A percentile compares a stretch with the other conserved stretches of the same genome.
These are phyloP conservation scores for Mycena sp. DNA, from an alignment of 1,284 basidiomycete species.

Conservation along the genomic window DNA sequence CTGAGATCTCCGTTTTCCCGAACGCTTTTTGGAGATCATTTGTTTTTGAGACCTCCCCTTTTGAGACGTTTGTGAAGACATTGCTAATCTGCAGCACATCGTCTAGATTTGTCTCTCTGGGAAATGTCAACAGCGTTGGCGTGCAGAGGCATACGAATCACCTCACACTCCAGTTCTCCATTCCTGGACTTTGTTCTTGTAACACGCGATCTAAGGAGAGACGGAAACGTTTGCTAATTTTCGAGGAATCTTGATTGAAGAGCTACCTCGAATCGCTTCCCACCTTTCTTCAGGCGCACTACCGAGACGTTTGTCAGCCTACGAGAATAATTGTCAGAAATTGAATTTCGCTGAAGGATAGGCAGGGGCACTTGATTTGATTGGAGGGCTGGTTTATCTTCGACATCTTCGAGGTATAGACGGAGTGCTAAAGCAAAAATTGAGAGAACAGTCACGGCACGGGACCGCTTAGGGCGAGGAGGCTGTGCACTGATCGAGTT, in stretches of 20 bases:
- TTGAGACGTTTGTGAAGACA: conserved; percentile 96
- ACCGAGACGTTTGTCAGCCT: conserved; percentile 97
- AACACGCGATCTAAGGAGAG: conserved; percentile 89
- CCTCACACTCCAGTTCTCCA: conserved; percentile 89
- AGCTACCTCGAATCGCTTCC: conserved; percentile 94
- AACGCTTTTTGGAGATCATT: conserved; percentile 95
- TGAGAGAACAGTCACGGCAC: not conserved
- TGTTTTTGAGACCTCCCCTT: conserved; percentile 91
- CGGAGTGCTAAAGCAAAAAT: not conserved
- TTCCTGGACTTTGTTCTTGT: conserved; percentile 99
- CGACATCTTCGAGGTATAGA: conserved; percentile 44
- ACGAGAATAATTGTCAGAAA: conserved; percentile 7
- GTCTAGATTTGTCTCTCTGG: conserved; percentile 90
- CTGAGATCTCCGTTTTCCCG: conserved; percentile 76
- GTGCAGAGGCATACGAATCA: not conserved
- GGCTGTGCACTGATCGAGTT: not conserved
- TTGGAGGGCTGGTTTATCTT: conserved; percentile 85
- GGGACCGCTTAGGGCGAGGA: conserved; percentile 7
- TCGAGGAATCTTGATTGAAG: not conserved
- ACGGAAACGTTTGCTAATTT: not conserved
- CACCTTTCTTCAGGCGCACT: conserved; percentile 95
- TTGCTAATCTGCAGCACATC: conserved; percentile 98
- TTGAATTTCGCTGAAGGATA: no score
- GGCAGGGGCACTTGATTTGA: conserved; percentile 82
- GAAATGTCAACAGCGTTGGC: not conserved